Evolutionary conservation across 768 basidiomycete genomes (phyloP).

Genomic region (Boletus rubropictus): DNA sequence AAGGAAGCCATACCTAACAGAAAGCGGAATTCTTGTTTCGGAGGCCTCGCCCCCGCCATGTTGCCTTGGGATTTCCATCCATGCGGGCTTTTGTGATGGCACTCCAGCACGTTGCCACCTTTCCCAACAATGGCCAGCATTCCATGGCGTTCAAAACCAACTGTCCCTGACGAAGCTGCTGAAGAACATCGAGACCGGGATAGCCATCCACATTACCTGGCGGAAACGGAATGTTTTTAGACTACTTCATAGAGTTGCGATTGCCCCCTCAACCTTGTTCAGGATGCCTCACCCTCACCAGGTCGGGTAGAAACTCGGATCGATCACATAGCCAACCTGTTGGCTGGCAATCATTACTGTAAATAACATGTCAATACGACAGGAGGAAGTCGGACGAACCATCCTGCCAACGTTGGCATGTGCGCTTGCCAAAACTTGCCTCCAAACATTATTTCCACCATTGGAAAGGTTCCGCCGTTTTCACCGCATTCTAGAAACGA

Average conservation of each 20-base stretch:
- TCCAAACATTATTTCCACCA: neutral
- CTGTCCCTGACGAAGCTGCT: neutral
- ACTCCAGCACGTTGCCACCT: neutral
- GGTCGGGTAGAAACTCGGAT: neutral
- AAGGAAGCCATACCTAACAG: neutral
- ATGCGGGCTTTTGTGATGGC: neutral
- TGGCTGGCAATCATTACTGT: neutral
- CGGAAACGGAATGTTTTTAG: no score
- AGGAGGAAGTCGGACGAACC: neutral
- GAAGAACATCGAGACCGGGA: neutral
- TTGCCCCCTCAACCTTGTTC: neutral
- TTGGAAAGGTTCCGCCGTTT: neutral
- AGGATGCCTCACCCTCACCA: neutral
- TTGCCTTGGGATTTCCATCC: neutral
- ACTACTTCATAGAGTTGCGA: neutral
- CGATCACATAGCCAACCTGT: neutral
- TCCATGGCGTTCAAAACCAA: neutral
- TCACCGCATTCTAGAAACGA: constrained; percentile 4
- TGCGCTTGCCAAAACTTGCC: constrained; percentile 8
- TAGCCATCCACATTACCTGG: neutral
- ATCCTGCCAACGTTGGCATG: constrained; percentile 10
- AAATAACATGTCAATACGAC: neutral
- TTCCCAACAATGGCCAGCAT: neutral
- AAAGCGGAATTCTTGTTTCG: neutral
- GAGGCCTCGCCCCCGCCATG: neutral